Conservation (phyloP, 306 rosid species). For the Corylus avellana region DNA sequence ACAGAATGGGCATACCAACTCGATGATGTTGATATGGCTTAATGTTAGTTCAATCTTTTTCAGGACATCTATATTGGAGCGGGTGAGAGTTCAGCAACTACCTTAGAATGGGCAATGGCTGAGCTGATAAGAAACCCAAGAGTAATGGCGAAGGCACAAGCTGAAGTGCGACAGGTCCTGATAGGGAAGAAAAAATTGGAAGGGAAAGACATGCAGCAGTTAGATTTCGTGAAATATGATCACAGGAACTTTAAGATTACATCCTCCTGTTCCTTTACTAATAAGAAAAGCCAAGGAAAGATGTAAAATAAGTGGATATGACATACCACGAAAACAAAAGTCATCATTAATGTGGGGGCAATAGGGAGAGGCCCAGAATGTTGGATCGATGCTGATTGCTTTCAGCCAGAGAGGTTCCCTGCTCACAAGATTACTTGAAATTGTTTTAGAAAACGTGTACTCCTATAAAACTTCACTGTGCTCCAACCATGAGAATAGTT, state of each 20-base stretch:
- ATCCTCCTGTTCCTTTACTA: slow-evolving; percentile 25
- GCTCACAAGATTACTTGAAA: no score
- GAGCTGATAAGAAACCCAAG: slow-evolving; percentile 45
- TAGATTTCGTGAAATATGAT: slow-evolving; percentile 23
- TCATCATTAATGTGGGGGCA: not conserved
- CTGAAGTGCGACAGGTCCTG: slow-evolving; percentile 36
- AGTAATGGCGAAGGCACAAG: slow-evolving; percentile 40
- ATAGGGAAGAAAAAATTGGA: not conserved
- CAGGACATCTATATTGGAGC: slow-evolving; percentile 41
- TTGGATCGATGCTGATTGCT: slow-evolving; percentile 37
- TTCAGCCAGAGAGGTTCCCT: slow-evolving; percentile 37
- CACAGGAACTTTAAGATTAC: slow-evolving; percentile 42
- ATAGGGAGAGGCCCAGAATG: slow-evolving; percentile 1
- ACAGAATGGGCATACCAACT: no score
- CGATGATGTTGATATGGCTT: not conserved
- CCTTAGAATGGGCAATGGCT: slow-evolving; percentile 40
- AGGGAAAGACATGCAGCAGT: not conserved
- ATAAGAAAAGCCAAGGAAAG: slow-evolving; percentile 25
- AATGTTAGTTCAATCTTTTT: not conserved
- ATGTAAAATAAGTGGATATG: slow-evolving; percentile 17
- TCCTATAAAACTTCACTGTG: no score
- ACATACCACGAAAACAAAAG: not conserved
- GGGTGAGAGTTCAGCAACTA: slow-evolving; percentile 33
- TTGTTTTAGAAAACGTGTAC: no score
- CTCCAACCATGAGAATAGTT: no score